Evolutionary conservation across 345 rosid species (phyloP).

Genomic region (Kernera saxatilis): DNA sequence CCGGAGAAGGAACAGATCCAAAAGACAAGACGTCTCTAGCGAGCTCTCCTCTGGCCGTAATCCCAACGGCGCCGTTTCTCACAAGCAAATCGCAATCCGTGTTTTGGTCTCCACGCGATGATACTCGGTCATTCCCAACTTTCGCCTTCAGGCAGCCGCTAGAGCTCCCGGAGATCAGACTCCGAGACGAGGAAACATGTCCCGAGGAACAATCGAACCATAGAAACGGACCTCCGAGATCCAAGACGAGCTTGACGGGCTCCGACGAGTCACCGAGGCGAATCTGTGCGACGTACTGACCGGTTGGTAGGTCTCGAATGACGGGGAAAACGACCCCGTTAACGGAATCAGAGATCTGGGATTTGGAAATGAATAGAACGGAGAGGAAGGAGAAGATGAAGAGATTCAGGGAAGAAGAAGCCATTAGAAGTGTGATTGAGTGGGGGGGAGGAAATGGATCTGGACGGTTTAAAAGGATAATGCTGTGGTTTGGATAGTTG

Average conservation of each 20-base stretch:
- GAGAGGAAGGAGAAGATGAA: conserved; percentile 1
- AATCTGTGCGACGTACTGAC: conserved; percentile 56
- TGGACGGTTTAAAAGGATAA: background rate
- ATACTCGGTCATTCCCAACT: background rate
- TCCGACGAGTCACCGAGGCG: conserved; percentile 25
- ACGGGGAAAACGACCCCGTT: conserved; percentile 37
- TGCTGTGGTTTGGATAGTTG: background rate
- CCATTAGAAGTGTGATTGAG: conserved; percentile 13
- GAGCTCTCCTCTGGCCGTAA: conserved; percentile 41
- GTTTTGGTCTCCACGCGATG: background rate
- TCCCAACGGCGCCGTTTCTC: conserved; percentile 32
- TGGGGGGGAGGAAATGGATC: background rate
- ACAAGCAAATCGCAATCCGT: conserved; percentile 37
- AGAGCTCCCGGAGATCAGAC: conserved; percentile 43
- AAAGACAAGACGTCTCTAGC: conserved; percentile 39
- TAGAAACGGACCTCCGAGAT: conserved; percentile 46
- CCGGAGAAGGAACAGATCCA: conserved; percentile 29
- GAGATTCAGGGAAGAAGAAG: conserved; percentile 5
- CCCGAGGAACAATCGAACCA: conserved; percentile 48
- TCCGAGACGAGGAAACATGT: conserved; percentile 20
- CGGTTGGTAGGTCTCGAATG: conserved; percentile 45
- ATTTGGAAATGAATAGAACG: background rate
- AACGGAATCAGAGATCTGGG: conserved; percentile 16
- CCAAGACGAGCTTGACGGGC: conserved; percentile 46
- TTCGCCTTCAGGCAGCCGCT: conserved; percentile 43